Base-by-base conservation (phyloP, 108 stramenopile genomes). In the Bacterosira constricta region DNA sequence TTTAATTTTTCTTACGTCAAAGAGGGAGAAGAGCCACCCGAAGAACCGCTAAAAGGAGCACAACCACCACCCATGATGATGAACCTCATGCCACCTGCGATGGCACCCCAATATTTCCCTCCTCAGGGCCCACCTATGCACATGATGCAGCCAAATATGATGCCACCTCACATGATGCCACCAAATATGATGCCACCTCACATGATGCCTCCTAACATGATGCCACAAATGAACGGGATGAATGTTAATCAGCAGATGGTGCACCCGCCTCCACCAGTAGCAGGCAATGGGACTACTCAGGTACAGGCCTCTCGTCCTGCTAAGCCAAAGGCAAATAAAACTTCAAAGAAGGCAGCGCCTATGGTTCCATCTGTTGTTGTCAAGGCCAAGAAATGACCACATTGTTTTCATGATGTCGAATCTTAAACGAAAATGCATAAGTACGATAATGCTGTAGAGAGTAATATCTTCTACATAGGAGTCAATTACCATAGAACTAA, bases 1-100 rank as follows among this genome's bases (percentile, higher is more conserved):
- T 94, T 94, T 60, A 94, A 92, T 63, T 94, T 94, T 57, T 82
- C 89, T 0, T 94, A 94, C 78, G 80, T 85, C 17, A 85, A 86
- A 56, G 93, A 89, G 80, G 93, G 90, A 25, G 71, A 91, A 71
- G 83, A 76, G n/a, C 35, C 41, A 61, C 76, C 66, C 8, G 21
- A 17, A 32, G 29, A 27, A 64, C 26, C 37, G 17, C n/a, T n/a
- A n/a, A 37, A 65, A 31, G 45, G 35, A 45, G 52, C 35, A 25
- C 58, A 61, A 37, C 67, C 29, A 23, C 49, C 49, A 30, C 12
- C 65, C 8, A 57, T 67, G 56, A 56, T 46, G 53, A 59, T 59
- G 25, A 41, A 21, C 34, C 41, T 61, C 18, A 62, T 63, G 70
- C 62, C 49, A 63, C 60, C 41, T 6, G 75, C 70, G 12, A 71